phyloP scores from a whole-genome alignment of 495 filamentous ascomycete species.

The Jackrogersella multiformis region DNA sequence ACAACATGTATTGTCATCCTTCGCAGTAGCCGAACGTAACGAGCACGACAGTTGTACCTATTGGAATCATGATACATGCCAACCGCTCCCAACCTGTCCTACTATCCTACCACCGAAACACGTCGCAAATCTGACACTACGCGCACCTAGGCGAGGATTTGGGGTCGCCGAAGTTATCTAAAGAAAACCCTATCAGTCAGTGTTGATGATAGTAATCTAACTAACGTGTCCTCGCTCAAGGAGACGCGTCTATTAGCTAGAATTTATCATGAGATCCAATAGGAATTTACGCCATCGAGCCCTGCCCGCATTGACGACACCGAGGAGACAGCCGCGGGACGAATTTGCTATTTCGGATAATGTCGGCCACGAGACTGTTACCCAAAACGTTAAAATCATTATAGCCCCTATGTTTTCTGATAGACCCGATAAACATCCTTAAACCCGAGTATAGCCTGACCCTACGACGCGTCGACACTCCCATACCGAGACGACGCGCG shows the following conservation, averaged over 20 bases:
- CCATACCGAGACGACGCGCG: neutral
- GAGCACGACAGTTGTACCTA: neutral
- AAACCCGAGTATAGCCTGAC: neutral
- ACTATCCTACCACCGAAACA: neutral
- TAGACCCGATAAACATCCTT: neutral
- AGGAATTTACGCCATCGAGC: neutral
- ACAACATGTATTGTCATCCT: neutral
- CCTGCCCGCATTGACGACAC: neutral
- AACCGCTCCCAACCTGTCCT: neutral
- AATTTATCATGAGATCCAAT: neutral
- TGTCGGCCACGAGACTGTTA: neutral
- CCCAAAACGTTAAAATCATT: neutral
- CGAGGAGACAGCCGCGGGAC: neutral
- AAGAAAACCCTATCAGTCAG: neutral
- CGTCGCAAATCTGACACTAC: neutral
- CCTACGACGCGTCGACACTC: neutral
- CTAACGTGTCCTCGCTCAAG: neutral
- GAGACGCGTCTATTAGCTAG: neutral
- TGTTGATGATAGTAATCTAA: neutral
- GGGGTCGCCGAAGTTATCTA: neutral
- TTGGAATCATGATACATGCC: neutral
- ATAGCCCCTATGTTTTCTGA: neutral
- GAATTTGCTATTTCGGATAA: neutral
- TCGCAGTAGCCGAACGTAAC: neutral
- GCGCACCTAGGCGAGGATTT: neutral